Evolutionary conservation across 768 basidiomycete species (phyloP).

Genomic region (Tricholoma terreum): DNA sequence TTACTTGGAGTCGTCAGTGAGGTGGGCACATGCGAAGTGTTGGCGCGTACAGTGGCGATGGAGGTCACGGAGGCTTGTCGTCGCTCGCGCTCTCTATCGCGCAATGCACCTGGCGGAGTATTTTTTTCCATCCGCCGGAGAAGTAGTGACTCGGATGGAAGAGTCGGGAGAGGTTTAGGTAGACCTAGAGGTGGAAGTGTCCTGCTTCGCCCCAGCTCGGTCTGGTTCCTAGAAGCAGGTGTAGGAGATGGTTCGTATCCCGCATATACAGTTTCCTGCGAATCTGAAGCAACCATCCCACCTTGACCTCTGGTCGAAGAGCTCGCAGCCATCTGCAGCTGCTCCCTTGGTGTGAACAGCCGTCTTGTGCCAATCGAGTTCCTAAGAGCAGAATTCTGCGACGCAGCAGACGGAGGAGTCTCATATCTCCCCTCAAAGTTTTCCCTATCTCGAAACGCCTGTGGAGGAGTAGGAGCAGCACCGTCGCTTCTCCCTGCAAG

Average conservation of each 20-base stretch:
- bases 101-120: conserved; percentile 4
- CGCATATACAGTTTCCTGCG: conserved; percentile 40
- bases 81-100: conserved; percentile 10
- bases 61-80: conserved; percentile 35
- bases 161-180: conserved; percentile 55
- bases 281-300: conserved; percentile 36
- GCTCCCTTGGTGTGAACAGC: conserved; percentile 56
- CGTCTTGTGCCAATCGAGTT: conserved; percentile 35
- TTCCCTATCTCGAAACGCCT: conserved; percentile 22
- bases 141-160: conserved; percentile 55
- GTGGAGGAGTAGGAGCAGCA: conserved; percentile 28
- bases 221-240: conserved; percentile 33
- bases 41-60: conserved; percentile 44
- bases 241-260: conserved; percentile 43
- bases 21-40: conserved; percentile 37
- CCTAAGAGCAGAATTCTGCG: background rate
- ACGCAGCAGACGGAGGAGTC: conserved; percentile 19
- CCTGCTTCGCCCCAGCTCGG: conserved; percentile 39
- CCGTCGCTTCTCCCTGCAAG: conserved; percentile 33
- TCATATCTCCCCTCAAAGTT: conserved; percentile 12
- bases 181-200: conserved; percentile 51
- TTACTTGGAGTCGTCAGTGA: conserved; percentile 47
- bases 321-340: conserved; percentile 27
- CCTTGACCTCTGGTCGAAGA: conserved; percentile 4
- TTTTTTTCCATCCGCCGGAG: conserved; percentile 16